Conservation (phyloP, 805 yeast species). For the Ogataea glucozyma region DNA sequence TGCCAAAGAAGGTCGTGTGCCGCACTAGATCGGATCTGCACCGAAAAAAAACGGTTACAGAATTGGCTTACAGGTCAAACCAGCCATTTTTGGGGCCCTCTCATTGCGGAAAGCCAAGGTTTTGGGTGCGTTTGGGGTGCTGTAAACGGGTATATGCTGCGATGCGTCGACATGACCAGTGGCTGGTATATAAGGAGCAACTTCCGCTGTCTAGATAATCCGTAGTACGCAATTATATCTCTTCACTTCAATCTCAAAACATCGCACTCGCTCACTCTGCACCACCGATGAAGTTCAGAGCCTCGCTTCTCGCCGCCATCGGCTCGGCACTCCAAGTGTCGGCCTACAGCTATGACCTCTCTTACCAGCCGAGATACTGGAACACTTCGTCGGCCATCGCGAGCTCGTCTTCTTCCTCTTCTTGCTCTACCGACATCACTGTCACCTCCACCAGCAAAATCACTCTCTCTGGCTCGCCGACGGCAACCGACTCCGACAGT, state of each 20-base stretch:
- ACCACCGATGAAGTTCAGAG: slow-evolving; percentile 8
- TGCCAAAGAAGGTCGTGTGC: slow-evolving; percentile 16
- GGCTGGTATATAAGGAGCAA: slow-evolving; percentile 3
- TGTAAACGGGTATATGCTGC: background rate
- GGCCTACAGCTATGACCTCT: slow-evolving; percentile 14
- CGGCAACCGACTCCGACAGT: slow-evolving; percentile 10
- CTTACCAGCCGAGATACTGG: slow-evolving; percentile 21
- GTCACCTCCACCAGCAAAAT: slow-evolving; percentile 17
- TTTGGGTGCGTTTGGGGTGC: slow-evolving; percentile 4
- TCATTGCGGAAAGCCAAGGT: background rate
- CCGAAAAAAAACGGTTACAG: slow-evolving; percentile 13
- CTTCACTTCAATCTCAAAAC: background rate
- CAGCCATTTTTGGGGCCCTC: slow-evolving; percentile 14
- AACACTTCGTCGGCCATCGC: slow-evolving; percentile 16
- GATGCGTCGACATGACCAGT: slow-evolving; percentile 1
- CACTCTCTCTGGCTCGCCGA: slow-evolving; percentile 16
- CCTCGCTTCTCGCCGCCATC: slow-evolving; percentile 13
- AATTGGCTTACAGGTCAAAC: slow-evolving; percentile 16
- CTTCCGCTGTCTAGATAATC: background rate
- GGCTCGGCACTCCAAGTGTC: slow-evolving; percentile 9
- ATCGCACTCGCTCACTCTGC: too few species aligned
- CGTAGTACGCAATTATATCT: background rate
- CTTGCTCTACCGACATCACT: slow-evolving; percentile 24
- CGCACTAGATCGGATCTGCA: slow-evolving; percentile 4
- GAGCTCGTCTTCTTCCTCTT: slow-evolving; percentile 8